phyloP scores from a whole-genome alignment of 331 rosid genomes.

The Erythrophleum ivorense region DNA sequence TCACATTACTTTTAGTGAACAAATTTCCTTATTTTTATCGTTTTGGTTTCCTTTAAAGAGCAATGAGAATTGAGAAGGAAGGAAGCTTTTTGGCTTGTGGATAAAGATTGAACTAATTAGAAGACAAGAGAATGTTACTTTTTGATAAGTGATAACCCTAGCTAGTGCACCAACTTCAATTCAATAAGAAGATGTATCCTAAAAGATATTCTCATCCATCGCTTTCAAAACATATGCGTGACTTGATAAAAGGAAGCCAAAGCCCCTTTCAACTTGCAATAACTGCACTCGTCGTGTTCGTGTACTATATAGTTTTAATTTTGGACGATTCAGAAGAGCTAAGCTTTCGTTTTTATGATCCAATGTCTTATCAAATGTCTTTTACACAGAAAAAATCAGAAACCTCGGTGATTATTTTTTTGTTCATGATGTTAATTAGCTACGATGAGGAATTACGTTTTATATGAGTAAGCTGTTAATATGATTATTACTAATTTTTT shows the following conservation, averaged over 20 bases:
- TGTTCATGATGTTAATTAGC: not conserved
- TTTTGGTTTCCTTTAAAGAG: not conserved
- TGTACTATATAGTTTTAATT: not conserved
- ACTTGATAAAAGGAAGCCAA: not conserved
- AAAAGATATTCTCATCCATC: too few species aligned
- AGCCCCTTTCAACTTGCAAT: not conserved
- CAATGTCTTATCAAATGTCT: not conserved
- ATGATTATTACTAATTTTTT: too few species aligned
- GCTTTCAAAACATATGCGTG: not conserved
- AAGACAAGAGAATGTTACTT: not conserved
- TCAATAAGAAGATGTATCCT: not conserved
- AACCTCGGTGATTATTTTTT: not conserved
- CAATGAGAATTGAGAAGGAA: not conserved
- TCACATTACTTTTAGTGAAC: not conserved
- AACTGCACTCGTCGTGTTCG: not conserved
- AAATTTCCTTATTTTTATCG: not conserved
- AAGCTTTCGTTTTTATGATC: not conserved
- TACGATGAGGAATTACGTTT: too few species aligned
- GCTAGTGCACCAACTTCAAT: not conserved
- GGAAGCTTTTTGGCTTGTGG: not conserved
- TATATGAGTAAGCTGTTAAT: too few species aligned
- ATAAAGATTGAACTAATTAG: not conserved
- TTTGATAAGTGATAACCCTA: not conserved
- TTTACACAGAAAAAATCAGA: not conserved
- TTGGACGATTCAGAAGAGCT: not conserved